Base-by-base conservation (phyloP, 2,329 filamentous ascomycete genomes). In the Aspergillus sp. region DNA sequence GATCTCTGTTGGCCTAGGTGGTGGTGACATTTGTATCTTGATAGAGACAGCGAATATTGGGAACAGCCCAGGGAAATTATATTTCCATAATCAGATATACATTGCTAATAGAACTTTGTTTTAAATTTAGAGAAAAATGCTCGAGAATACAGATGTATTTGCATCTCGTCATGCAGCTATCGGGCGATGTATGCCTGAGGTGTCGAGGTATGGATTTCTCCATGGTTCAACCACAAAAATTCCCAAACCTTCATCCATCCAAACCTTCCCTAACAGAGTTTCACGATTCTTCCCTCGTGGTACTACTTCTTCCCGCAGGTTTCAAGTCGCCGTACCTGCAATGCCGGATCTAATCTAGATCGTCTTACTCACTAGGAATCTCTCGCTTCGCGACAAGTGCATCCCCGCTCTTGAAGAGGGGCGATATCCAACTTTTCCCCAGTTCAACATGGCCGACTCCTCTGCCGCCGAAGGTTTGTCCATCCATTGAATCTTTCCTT, bases 371-470 rank as follows among this genome's bases (percentile, higher is more conserved):
- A n/a, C 24, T 24, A 42, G 48, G 43, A 26, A 53, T 42, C 18
- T 47, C 24, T 15, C 36, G 22, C 26, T 17, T 45, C 43, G 17
- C 48, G 36, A 47, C 15, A 43, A 30, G n/a, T 30, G 24, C 26
- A 30, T 15, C 48, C 44, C 51, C 52, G 38, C 39, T 15, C 38
- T 39, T 55, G 39, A 44, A 47, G 36, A 55, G 48, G 48, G 48
- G 48, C 39, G 38, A 39, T 18, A n/a, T n/a, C n/a, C 17, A 12
- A 26, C 38, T 15, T 36, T 22, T 26, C 20, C 38, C 22, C 20
- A 18, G 26, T 38, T 52, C 45, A 55, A 41, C 8, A 63, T 63
- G 61, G 56, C 53, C 13, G 56, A 59, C 18, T 42, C 34, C 32
- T 41, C 55, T 45, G 18, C 24, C n/a, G 32, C 52, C 15, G 56